Base-by-base conservation (phyloP, 1,284 basidiomycete species). In the Golubevia sp. region DNA sequence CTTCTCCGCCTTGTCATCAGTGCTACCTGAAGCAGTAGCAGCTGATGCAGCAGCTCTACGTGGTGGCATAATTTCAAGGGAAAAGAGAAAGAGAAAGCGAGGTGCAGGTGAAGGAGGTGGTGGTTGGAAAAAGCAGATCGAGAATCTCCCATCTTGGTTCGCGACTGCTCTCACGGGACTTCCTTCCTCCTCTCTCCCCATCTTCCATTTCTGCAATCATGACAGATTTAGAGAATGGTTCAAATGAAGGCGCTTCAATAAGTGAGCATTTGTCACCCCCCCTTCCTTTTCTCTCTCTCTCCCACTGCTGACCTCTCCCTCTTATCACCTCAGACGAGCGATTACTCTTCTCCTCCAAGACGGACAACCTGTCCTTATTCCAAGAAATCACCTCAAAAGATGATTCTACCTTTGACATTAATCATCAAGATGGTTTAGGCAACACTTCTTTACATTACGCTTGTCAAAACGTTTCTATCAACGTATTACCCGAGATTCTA, bases 401-500 rank as follows among this genome's bases (percentile, higher is more conserved):
- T 27, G 52, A 48, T 21, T 34, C 66, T 13, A 2, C 59, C 7
- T 73, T 75, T 56, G 76, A 82, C 49, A 70, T 76, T 55, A 80
- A 80, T 54, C 69, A 66, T 55, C 61, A 61, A 24, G 77, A 82
- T 30, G 74, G 76, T 0, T 55, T 80, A 34, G 79, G 79, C 4
- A 76, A 73, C 59, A 82, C 79, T n/a, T 66, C 77, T 11, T 67
- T 82, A 25, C 79, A 80, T 66, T 76, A 79, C 56, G 77, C 77
- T 5, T 73, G 73, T 49, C 56, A 66, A 18, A 66, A 69, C 49
- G 65, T 67, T 23, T 66, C 71, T 2, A 73, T 69, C 11, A 56
- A 67, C 38, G 76, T 82, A 0, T 59, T 82, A 11, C 73, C 73
- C 13, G 66, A 68, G 55, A 68, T 82, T 52, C 74, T 81, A 26